A percentile compares a stretch with the other conserved stretches of the same genome.
These are phyloP conservation scores for Chalara sp. DNA, from an alignment of 2,329 filamentous ascomycete species.

Conservation along the genomic window DNA sequence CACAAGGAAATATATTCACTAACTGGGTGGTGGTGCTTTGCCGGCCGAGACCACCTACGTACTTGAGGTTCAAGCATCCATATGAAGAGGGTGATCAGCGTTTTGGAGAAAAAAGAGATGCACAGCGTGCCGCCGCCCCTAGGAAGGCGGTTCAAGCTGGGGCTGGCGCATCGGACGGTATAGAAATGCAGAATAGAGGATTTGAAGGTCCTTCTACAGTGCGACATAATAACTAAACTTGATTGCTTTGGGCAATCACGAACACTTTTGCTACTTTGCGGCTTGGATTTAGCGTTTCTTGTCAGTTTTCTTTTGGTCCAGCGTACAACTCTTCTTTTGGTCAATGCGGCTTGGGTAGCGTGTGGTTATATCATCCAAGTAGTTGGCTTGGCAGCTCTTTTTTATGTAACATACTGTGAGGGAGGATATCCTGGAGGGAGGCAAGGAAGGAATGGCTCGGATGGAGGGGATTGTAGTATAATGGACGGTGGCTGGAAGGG, in stretches of 20 bases:
- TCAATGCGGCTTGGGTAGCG: too few species aligned
- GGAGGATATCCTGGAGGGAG: too few species aligned
- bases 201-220: constrained; percentile 45
- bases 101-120: constrained; percentile 52
- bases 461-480: too few species aligned
- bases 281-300: not conserved
- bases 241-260: not conserved
- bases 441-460: too few species aligned
- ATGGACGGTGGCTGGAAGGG: too few species aligned
- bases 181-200: constrained; percentile 39
- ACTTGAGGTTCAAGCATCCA: constrained; percentile 75
- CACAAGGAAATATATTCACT: constrained; percentile 63
- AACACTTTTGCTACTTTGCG: not conserved
- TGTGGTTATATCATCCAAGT: too few species aligned
- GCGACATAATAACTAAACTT: constrained; percentile 1
- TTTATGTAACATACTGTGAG: too few species aligned
- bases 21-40: constrained; percentile 81
- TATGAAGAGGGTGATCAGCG: constrained; percentile 81
- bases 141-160: constrained; percentile 44
- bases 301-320: too few species aligned
- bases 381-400: too few species aligned
- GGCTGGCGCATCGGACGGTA: constrained; percentile 60
- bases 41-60: constrained; percentile 79
- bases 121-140: constrained; percentile 40
- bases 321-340: too few species aligned